phyloP scores from a whole-genome alignment of 73 alveolate species.

The Paramecium caudatum region DNA sequence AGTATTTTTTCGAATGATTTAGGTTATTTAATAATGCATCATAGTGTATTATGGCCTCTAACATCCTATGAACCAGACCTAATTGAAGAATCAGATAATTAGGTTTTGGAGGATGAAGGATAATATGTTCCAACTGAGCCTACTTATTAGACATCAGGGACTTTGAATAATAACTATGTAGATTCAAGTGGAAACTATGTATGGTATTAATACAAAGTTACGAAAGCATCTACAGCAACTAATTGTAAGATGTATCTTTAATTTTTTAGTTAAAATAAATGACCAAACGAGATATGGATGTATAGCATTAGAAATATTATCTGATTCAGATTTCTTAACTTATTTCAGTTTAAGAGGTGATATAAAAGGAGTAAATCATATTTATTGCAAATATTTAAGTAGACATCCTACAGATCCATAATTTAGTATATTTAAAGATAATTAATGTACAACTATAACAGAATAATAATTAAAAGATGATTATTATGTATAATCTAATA shows the following conservation, averaged over 20 bases:
- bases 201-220: constrained; percentile 26
- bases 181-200: not conserved
- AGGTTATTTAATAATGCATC: constrained; percentile 51
- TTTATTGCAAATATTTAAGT: constrained; percentile 48
- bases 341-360: not conserved
- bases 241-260: not conserved
- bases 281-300: constrained; percentile 59
- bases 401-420: constrained; percentile 58
- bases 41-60: constrained; percentile 31
- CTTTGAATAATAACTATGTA: constrained; percentile 16
- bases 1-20: not conserved
- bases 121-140: not conserved
- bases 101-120: constrained; percentile 26
- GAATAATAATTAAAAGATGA: not conserved
- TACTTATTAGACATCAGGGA: not conserved
- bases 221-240: not conserved
- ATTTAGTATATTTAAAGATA: not conserved
- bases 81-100: constrained; percentile 27
- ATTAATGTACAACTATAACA: not conserved
- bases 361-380: constrained; percentile 21
- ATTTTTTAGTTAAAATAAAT: constrained; percentile 30
- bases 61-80: constrained; percentile 19
- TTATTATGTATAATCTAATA: not conserved
- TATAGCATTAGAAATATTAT: constrained; percentile 23
- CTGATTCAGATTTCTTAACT: not conserved